Conservation (phyloP, 768 basidiomycete genomes). For the Calocybe cyanea region DNA sequence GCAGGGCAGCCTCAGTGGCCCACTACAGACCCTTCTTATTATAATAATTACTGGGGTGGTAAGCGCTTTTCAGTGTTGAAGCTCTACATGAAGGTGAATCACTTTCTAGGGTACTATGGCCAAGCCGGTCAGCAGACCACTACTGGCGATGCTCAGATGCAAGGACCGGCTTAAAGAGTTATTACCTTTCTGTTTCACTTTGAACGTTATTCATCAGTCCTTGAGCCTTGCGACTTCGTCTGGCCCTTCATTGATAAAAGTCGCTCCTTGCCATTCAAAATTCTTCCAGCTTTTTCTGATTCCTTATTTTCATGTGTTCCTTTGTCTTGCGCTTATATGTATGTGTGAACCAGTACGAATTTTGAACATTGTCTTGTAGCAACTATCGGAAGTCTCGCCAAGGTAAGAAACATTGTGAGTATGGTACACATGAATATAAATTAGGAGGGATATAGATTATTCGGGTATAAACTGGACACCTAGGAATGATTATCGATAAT, state of each 20-base stretch:
- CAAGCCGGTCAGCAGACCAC: constrained; percentile 61
- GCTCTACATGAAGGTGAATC: constrained; percentile 5
- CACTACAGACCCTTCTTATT: constrained; percentile 70
- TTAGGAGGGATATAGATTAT: constrained; percentile 26
- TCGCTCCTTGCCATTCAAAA: constrained; percentile 20
- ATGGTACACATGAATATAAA: neutral
- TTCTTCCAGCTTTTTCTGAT: constrained; percentile 11
- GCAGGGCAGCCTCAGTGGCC: constrained; percentile 77
- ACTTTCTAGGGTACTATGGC: constrained; percentile 67
- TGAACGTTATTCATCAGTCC: constrained; percentile 27
- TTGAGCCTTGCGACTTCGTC: constrained; percentile 16
- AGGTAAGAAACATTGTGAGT: constrained; percentile 22
- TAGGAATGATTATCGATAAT: constrained; percentile 48
- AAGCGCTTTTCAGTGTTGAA: constrained; percentile 21
- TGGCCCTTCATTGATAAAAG: constrained; percentile 10
- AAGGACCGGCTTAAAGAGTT: constrained; percentile 37
- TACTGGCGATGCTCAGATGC: constrained; percentile 52
- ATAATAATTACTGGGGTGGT: constrained; percentile 86
- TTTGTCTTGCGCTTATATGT: constrained; percentile 2
- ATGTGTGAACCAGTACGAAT: constrained; percentile 12
- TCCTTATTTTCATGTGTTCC: constrained; percentile 17
- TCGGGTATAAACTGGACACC: constrained; percentile 3
- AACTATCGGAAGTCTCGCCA: neutral
- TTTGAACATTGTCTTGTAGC: neutral
- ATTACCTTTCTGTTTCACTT: constrained; percentile 26